Conservation (phyloP, 2,329 filamentous ascomycete species). For the Dryadomyces sulphureus region DNA sequence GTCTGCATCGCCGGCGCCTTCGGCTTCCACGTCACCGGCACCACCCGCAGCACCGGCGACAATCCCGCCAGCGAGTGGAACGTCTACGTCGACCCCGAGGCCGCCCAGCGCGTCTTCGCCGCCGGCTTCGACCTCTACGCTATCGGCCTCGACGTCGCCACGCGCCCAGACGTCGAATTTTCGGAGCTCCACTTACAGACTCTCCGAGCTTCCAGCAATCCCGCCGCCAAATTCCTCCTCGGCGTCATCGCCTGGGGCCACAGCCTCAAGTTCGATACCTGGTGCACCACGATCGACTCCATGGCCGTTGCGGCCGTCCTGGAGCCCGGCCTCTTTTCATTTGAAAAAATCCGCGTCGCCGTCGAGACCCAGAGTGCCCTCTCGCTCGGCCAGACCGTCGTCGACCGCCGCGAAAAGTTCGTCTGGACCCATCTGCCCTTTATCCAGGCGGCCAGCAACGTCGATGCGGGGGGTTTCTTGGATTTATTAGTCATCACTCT, state of each 20-base stretch:
- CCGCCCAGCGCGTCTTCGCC: constrained; percentile 1
- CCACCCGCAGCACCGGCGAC: constrained; percentile 3
- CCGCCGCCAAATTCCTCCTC: not conserved
- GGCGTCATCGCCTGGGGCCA: constrained; percentile 4
- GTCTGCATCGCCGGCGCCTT: constrained; percentile 3
- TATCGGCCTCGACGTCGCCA: constrained; percentile 3
- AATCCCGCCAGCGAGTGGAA: constrained; percentile 3
- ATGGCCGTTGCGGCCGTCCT: constrained; percentile 1
- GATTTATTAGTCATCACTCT: not conserved
- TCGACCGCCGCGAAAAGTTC: constrained; percentile 3
- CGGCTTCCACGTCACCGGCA: constrained; percentile 3
- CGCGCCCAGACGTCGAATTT: constrained; percentile 3
- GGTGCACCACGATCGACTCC: constrained; percentile 4
- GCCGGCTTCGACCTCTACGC: constrained; percentile 1
- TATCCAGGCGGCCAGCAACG: not conserved
- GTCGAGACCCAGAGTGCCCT: constrained; percentile 2
- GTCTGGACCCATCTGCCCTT: constrained; percentile 1
- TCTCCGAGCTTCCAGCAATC: not conserved
- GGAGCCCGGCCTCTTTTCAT: not conserved
- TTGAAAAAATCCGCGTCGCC: constrained; percentile 2
- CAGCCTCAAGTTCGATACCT: constrained; percentile 1
- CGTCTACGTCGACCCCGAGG: constrained; percentile 4
- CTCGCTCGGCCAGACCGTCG: not conserved
- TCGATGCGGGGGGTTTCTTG: not conserved
- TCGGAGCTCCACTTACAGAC: not conserved